Evolutionary conservation across 192 early-diverging fungal species (phyloP).

Genomic region (Gonapodya sp.): DNA sequence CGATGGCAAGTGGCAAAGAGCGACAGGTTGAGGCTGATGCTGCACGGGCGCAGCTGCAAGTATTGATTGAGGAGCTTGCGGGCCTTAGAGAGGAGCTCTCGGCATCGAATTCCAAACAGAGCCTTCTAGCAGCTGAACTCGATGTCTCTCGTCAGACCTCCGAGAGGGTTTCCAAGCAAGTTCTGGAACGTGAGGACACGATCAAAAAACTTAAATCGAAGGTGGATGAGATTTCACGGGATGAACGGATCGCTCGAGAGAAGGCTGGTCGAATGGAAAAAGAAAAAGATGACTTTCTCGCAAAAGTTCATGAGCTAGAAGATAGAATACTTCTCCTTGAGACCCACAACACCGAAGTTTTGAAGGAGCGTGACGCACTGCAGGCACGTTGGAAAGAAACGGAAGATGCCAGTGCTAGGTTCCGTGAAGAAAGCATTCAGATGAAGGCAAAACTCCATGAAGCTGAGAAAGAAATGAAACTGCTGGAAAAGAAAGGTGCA

Average conservation of each 20-base stretch:
- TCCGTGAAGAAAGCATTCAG: constrained; percentile 24
- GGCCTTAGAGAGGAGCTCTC: background rate
- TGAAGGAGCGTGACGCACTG: constrained; percentile 1
- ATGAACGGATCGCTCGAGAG: constrained; percentile 24
- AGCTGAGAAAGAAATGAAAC: constrained; percentile 29
- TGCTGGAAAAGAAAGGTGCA: constrained; percentile 27
- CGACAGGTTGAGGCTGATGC: background rate
- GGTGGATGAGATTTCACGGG: constrained; percentile 26
- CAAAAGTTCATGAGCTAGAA: constrained; percentile 14
- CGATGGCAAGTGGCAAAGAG: too few species aligned
- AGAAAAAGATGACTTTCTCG: constrained; percentile 26
- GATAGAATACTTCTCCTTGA: background rate
- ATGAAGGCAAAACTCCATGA: constrained; percentile 26
- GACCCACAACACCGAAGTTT: constrained; percentile 13
- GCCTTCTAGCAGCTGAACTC: background rate
- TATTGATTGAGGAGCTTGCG: background rate
- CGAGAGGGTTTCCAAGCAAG: constrained; percentile 27
- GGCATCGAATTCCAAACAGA: background rate
- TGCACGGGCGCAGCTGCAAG: background rate
- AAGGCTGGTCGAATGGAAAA: constrained; percentile 26
- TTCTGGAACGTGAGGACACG: constrained; percentile 35
- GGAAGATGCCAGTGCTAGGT: background rate
- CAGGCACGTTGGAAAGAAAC: background rate
- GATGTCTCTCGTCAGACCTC: constrained; percentile 9
- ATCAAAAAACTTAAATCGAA: constrained; percentile 34